Evolutionary conservation across 2,329 filamentous ascomycete species (phyloP), one percentile per base, ranked within the genome.

Genomic region (Helminthosporium solani): DNA sequence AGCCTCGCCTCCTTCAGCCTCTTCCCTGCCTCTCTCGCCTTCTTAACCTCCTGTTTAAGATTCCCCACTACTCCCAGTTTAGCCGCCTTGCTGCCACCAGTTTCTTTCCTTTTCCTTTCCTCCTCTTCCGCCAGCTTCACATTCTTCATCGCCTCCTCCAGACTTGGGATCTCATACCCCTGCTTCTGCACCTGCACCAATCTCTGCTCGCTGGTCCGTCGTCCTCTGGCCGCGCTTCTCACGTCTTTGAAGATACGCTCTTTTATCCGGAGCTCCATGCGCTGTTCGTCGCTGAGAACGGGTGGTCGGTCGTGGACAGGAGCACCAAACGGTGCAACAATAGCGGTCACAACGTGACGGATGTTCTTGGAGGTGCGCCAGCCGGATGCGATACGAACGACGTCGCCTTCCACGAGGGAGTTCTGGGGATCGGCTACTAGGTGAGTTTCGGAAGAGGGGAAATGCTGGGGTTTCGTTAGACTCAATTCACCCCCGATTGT

Each of bases 341-440:
- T 90, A 50, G 80, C 76, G 54, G 85, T 83, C 21, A 94, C 84
- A 28, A 91, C 83, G 60, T 92, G 87, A 20, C 82, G 81, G 58
- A 91, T 88, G 52, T 77, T 73, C 52, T 82, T 82, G 33, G 81
- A 83, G 6, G 80, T 81, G 42, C 82, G 81, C 78, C 79, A 84
- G 46, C 84, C 84, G 4, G 83, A 78, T 7, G 77, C 75, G 58
- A 92, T 87, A 52, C 83, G 78, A 21, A 94, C 82, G 2, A 92
- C 81, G 67, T 94, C 88, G 63, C 88, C 88, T 40, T 80, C 79
- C 47, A 84, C 79, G 30, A 90, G 78, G 20, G 86, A 90, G 57
- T 83, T 81, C 68, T 82, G 82, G 21, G 88, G 88, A 70, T 94
- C 88, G 74, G 90, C 86, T 30, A 91, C 87, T 23, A 92, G 81